Conservation (phyloP, 768 basidiomycete genomes). For the Lactifluus pinguis region DNA sequence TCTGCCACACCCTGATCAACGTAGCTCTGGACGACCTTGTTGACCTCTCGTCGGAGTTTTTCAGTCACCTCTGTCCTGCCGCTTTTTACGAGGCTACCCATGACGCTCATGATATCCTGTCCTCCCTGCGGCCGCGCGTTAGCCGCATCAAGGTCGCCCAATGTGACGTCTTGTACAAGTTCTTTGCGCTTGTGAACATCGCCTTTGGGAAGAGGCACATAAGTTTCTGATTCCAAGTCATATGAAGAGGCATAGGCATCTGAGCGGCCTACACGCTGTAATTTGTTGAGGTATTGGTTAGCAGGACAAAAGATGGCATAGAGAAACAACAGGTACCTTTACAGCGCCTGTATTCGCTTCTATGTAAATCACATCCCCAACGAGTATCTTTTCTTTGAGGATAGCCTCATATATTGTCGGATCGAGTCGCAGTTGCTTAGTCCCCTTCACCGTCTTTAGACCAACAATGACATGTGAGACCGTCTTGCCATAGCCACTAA, state of each 20-base stretch:
- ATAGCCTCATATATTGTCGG: slow-evolving; percentile 96
- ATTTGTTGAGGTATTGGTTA: background rate
- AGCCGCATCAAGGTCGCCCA: slow-evolving; percentile 92
- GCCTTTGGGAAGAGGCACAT: slow-evolving; percentile 94
- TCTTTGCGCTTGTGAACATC: slow-evolving; percentile 96
- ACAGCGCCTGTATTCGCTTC: slow-evolving; percentile 92
- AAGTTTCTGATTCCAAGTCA: slow-evolving; percentile 96
- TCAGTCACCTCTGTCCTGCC: slow-evolving; percentile 95
- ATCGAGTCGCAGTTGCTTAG: slow-evolving; percentile 90
- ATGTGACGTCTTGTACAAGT: slow-evolving; percentile 88
- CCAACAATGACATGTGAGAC: slow-evolving; percentile 97
- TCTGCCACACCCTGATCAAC: slow-evolving; percentile 98
- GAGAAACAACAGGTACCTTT: slow-evolving; percentile 49
- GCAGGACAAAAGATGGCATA: background rate
- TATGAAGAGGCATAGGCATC: slow-evolving; percentile 97
- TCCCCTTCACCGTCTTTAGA: slow-evolving; percentile 79
- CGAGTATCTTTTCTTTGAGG: slow-evolving; percentile 91
- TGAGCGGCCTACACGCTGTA: slow-evolving; percentile 86
- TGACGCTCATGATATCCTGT: slow-evolving; percentile 98
- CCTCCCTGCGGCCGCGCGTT: slow-evolving; percentile 95
- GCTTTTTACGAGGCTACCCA: slow-evolving; percentile 85
- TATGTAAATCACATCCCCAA: slow-evolving; percentile 95
- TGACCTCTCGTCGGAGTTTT: slow-evolving; percentile 89
- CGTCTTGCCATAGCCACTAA: slow-evolving; percentile 97
- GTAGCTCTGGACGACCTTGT: slow-evolving; percentile 94